Conservation (phyloP, 768 basidiomycete species). For the Dendrothele bispora region DNA sequence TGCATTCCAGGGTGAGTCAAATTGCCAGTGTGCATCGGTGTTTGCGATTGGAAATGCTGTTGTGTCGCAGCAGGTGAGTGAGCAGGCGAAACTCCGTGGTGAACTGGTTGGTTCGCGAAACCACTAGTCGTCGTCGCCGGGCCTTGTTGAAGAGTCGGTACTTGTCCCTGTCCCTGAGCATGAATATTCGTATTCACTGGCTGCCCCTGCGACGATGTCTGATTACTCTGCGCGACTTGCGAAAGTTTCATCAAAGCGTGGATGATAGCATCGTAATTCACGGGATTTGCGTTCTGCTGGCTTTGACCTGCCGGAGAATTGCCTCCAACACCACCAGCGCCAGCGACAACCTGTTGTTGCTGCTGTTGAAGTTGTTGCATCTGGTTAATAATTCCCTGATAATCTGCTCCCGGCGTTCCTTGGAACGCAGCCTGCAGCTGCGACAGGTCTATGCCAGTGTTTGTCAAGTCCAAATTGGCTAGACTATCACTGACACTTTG, state of each 20-base stretch:
- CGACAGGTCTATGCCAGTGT: constrained; percentile 15
- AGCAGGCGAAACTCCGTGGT: too few species aligned
- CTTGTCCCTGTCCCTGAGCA: too few species aligned
- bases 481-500: neutral
- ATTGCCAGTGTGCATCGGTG: too few species aligned
- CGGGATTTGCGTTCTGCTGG: constrained; percentile 1
- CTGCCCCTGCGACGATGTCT: neutral
- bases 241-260: constrained; percentile 17
- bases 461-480: constrained; percentile 5
- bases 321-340: constrained; percentile 9
- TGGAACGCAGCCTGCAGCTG: constrained; percentile 32
- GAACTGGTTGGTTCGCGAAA: too few species aligned
- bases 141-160: too few species aligned
- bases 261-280: constrained; percentile 20
- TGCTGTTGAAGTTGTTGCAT: constrained; percentile 28
- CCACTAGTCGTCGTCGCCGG: too few species aligned
- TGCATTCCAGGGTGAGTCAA: too few species aligned
- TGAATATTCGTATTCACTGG: neutral
- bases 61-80: too few species aligned
- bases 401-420: constrained; percentile 31
- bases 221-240: constrained; percentile 7
- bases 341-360: constrained; percentile 14
- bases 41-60: too few species aligned
- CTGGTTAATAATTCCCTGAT: constrained; percentile 30
- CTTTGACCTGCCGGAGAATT: too few species aligned